phyloP scores from a whole-genome alignment of 495 filamentous ascomycete species.

The Extremus antarcticus region DNA sequence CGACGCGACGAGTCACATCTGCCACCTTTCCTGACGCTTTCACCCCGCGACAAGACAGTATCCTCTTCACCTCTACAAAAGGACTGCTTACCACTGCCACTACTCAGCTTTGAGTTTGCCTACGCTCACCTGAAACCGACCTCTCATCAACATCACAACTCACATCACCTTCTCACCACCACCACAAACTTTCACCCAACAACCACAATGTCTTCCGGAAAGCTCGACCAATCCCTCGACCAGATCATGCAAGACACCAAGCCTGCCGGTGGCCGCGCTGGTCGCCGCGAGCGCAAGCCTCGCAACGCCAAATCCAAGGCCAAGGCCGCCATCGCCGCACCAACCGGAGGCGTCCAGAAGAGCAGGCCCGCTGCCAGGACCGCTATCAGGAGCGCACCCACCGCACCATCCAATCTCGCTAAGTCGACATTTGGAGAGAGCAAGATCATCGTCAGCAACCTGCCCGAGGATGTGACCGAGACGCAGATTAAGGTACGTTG shows the following conservation, averaged over 20 bases:
- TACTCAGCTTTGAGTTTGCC: neutral
- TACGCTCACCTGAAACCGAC: neutral
- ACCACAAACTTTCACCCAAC: constrained; percentile 39
- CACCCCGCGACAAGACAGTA: neutral
- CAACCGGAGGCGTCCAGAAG: constrained; percentile 84
- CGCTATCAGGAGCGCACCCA: constrained; percentile 17
- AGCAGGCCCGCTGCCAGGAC: constrained; percentile 49
- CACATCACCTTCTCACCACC: neutral
- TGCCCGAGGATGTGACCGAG: constrained; percentile 94
- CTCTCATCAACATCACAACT: neutral
- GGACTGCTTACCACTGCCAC: neutral
- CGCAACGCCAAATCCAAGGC: constrained; percentile 40
- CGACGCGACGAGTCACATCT: too few relatives aligned
- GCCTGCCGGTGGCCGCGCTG: constrained; percentile 41
- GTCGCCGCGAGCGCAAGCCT: constrained; percentile 41
- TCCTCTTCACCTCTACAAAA: neutral
- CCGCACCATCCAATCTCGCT: constrained; percentile 48
- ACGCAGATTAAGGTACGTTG: constrained; percentile 99
- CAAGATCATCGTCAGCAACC: constrained; percentile 95
- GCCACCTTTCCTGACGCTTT: too few relatives aligned
- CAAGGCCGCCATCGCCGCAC: constrained; percentile 44
- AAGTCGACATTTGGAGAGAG: constrained; percentile 52
- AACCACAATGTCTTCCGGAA: constrained; percentile 70
- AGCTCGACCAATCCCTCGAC: constrained; percentile 90
- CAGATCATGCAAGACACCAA: constrained; percentile 78